These are phyloP conservation scores for Cryptococcus sp. DNA, from an alignment of 1,284 basidiomycete genomes.

Conservation along the genomic window DNA sequence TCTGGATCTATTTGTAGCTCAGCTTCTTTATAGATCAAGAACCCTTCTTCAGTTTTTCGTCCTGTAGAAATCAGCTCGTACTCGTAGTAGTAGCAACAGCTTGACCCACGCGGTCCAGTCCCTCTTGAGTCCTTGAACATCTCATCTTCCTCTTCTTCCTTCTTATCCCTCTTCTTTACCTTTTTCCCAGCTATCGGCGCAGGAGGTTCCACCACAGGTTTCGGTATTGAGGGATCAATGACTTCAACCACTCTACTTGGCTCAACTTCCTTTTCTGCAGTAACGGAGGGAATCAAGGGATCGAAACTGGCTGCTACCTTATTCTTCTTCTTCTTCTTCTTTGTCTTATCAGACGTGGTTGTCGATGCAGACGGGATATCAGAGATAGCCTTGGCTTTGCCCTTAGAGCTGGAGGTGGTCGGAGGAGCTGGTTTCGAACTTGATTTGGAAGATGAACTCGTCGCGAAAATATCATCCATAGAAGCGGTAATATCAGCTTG, in stretches of 20 bases:
- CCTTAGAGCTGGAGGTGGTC: conserved; percentile 5
- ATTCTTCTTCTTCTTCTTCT: conserved; percentile 25
- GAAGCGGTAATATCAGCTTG: conserved; percentile 5
- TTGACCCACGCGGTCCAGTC: conserved; percentile 60
- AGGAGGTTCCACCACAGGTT: not conserved
- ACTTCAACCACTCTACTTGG: conserved; percentile 1
- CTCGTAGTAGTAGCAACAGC: not conserved
- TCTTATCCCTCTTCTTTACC: conserved; percentile 17
- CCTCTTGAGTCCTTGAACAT: conserved; percentile 72
- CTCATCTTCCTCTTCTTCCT: conserved; percentile 49
- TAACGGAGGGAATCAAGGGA: not conserved
- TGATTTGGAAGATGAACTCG: conserved; percentile 12
- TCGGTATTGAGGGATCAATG: conserved; percentile 1
- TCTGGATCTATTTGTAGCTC: conserved; percentile 69
- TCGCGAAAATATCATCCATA: conserved; percentile 44
- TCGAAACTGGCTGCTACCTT: conserved; percentile 10
- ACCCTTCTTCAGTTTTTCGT: conserved; percentile 78
- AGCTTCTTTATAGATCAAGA: conserved; percentile 75
- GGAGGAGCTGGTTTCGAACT: conserved; percentile 5
- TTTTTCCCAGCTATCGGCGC: not conserved
- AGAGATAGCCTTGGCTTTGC: not conserved
- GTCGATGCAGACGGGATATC: not conserved
- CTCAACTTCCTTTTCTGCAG: not conserved
- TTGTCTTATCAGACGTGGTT: conserved; percentile 4
- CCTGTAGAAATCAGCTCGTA: conserved; percentile 51